These are phyloP conservation scores for Pseudogymnoascus sp. DNA, from an alignment of 2,329 filamentous ascomycete genomes.

Conservation along the genomic window DNA sequence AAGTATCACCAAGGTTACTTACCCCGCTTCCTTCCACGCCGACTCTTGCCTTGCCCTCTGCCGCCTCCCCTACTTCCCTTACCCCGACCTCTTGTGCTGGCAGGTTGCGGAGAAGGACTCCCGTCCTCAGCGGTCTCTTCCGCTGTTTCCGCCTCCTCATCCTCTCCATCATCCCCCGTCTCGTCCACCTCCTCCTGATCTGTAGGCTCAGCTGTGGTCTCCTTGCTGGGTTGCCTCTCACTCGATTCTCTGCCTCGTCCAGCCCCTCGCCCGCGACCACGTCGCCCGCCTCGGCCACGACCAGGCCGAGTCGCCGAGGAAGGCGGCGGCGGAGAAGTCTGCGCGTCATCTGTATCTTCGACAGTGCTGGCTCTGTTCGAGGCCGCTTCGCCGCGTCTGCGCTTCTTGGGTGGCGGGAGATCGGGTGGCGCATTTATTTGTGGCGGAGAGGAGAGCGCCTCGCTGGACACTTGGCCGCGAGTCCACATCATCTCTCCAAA, in stretches of 20 bases:
- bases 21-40: constrained; percentile 7
- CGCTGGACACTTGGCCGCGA: constrained; percentile 21
- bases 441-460: constrained; percentile 30
- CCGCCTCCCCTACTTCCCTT: constrained; percentile 14
- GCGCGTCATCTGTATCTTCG: constrained; percentile 42
- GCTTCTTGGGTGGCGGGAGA: constrained; percentile 22
- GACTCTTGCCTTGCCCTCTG: constrained; percentile 8
- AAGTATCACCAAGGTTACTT: not conserved
- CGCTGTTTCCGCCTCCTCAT: constrained; percentile 33
- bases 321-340: constrained; percentile 35
- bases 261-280: constrained; percentile 36
- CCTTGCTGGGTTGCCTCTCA: constrained; percentile 28
- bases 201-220: constrained; percentile 22
- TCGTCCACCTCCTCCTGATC: constrained; percentile 30
- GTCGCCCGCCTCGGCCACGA: constrained; percentile 32
- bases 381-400: constrained; percentile 29
- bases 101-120: constrained; percentile 22
- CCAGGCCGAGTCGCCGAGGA: constrained; percentile 32
- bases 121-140: constrained; percentile 24
- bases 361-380: constrained; percentile 38
- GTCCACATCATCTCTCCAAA: constrained; percentile 26
- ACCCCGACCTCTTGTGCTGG: constrained; percentile 15
- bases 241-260: constrained; percentile 29
- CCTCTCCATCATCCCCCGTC: constrained; percentile 24
- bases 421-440: constrained; percentile 17